Conservation (phyloP, 441 rosid genomes). For the Brassica hybrid region DNA sequence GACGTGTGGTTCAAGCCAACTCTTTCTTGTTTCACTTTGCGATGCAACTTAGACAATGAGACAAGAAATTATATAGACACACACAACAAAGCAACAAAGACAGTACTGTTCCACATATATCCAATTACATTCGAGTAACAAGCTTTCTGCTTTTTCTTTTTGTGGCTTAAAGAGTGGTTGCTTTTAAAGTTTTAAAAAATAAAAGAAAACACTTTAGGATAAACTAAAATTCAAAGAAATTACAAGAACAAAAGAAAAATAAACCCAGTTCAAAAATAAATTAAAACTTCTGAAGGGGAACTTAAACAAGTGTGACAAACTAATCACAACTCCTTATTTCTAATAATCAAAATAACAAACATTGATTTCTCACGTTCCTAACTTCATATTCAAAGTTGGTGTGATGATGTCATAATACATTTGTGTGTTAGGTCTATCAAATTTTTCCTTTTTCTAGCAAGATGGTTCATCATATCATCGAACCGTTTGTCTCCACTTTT, state of each 20-base stretch:
- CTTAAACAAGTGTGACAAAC: slow-evolving; percentile 27
- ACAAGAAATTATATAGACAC: slow-evolving; percentile 41
- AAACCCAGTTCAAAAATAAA: not conserved
- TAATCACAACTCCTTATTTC: slow-evolving; percentile 14
- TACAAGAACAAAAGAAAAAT: slow-evolving; percentile 8
- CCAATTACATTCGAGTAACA: slow-evolving; percentile 31
- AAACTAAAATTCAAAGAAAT: not conserved
- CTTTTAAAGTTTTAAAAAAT: slow-evolving; percentile 12
- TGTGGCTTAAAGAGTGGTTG: slow-evolving; percentile 33
- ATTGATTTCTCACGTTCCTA: slow-evolving; percentile 17
- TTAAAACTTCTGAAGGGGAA: slow-evolving; percentile 1
- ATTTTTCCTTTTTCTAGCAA: slow-evolving; percentile 16
- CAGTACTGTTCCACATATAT: slow-evolving; percentile 33
- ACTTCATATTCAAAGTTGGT: slow-evolving; percentile 30
- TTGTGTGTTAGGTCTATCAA: slow-evolving; percentile 28
- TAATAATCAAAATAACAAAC: not conserved
- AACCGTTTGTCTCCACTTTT: slow-evolving; percentile 40
- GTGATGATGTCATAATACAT: slow-evolving; percentile 39
- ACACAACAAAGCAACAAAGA: slow-evolving; percentile 36
- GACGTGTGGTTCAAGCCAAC: slow-evolving; percentile 39
- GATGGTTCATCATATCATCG: slow-evolving; percentile 40
- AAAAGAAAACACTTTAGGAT: not conserved
- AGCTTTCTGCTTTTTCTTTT: slow-evolving; percentile 36
- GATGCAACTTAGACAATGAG: slow-evolving; percentile 38
- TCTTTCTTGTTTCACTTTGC: slow-evolving; percentile 41